These are phyloP conservation scores for Mycena filopes DNA, from an alignment of 768 basidiomycete genomes.

Conservation along the genomic window DNA sequence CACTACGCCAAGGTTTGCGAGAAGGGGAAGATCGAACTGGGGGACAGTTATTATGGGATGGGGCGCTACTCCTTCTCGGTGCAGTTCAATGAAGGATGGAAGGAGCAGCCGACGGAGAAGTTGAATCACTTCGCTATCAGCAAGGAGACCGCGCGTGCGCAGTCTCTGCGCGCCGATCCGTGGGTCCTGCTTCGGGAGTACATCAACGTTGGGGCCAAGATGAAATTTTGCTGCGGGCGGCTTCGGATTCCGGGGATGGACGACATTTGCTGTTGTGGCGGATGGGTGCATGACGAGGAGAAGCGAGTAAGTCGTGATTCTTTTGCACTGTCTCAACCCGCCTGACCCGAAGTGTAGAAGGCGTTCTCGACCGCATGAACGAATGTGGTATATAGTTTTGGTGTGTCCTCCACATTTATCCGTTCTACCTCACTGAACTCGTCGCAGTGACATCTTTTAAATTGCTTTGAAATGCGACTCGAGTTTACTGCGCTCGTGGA, in stretches of 20 bases:
- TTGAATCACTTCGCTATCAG: not conserved
- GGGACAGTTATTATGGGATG: not conserved
- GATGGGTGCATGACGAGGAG: conserved; percentile 17
- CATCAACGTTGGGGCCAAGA: conserved; percentile 10
- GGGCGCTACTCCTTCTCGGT: not conserved
- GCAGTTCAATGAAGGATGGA: not conserved
- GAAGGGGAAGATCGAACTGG: not conserved
- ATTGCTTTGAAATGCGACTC: too few species aligned
- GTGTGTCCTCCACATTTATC: too few species aligned
- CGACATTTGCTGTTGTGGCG: conserved; percentile 15
- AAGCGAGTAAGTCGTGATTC: conserved; percentile 14
- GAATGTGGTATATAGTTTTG: too few species aligned
- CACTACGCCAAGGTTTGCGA: not conserved
- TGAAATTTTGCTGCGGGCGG: conserved; percentile 9
- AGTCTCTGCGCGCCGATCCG: not conserved
- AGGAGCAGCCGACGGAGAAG: not conserved
- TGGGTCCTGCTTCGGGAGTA: conserved; percentile 14
- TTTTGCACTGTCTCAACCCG: too few species aligned
- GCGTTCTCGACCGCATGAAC: too few species aligned
- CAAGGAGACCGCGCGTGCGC: not conserved
- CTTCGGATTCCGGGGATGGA: not conserved
- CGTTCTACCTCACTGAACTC: too few species aligned
- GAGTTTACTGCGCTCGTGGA: too few species aligned
- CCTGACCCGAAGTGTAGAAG: too few species aligned
- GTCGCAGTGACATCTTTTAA: too few species aligned